phyloP scores from a whole-genome alignment of 352 stramenopile genomes.

The Aphanomyces stellatus region DNA sequence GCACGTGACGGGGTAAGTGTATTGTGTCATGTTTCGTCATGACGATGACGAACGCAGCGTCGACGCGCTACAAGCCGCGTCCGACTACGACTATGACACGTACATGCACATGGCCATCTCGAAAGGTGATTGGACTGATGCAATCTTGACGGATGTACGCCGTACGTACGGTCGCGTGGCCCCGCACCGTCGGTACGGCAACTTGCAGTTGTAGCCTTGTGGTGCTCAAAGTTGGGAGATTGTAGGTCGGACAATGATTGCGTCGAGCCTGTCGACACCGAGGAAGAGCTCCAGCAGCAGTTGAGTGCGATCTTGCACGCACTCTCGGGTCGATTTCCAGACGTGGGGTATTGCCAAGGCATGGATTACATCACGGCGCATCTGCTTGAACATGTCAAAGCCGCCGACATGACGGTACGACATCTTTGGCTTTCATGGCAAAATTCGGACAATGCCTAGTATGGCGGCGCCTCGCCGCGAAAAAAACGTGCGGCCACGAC shows the following conservation, averaged over 20 bases:
- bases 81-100: slow-evolving; percentile 72
- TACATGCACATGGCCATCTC: slow-evolving; percentile 79
- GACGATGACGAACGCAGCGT: slow-evolving; percentile 19
- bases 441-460: neutral
- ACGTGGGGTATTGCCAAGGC: slow-evolving; percentile 80
- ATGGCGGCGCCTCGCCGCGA: slow-evolving; percentile 5
- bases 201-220: neutral
- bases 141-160: slow-evolving; percentile 76
- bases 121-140: slow-evolving; percentile 73
- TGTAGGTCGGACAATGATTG: slow-evolving; percentile 28
- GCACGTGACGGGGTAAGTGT: slow-evolving; percentile 31
- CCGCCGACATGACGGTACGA: slow-evolving; percentile 2
- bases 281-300: slow-evolving; percentile 66
- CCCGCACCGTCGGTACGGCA: slow-evolving; percentile 48
- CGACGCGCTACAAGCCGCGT: slow-evolving; percentile 34
- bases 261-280: slow-evolving; percentile 30
- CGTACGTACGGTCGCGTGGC: slow-evolving; percentile 76
- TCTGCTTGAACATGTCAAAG: slow-evolving; percentile 69
- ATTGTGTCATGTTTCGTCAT: neutral
- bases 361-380: slow-evolving; percentile 85
- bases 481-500: slow-evolving; percentile 29
- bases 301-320: slow-evolving; percentile 76
- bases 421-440: neutral
- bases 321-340: slow-evolving; percentile 61
- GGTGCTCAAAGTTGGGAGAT: neutral